phyloP scores from a whole-genome alignment of 352 stramenopile genomes.

The Phytophthora quininea region DNA sequence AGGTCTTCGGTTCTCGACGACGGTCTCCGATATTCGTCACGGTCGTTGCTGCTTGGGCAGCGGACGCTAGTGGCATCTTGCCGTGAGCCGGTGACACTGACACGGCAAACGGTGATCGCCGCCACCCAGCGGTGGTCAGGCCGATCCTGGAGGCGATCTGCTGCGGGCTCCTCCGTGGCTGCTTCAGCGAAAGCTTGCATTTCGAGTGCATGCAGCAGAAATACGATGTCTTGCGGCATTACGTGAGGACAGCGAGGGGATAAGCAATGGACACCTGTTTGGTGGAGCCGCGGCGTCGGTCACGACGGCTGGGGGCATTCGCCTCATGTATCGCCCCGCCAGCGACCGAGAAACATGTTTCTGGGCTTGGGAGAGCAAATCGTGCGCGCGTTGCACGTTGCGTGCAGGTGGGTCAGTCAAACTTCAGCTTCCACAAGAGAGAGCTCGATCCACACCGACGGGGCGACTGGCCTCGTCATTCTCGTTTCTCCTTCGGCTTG shows the following conservation, averaged over 20 bases:
- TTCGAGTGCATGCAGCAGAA: conserved; percentile 18
- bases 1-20: neutral
- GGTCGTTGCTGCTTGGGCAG: conserved; percentile 9
- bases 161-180: conserved; percentile 11
- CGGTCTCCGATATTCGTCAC: neutral
- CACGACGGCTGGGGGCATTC: conserved; percentile 12
- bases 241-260: conserved; percentile 29
- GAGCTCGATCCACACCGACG: neutral
- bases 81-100: neutral
- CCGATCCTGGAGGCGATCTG: conserved; percentile 11
- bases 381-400: conserved; percentile 25
- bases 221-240: conserved; percentile 30
- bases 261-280: conserved; percentile 27
- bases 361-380: conserved; percentile 29
- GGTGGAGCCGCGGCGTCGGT: conserved; percentile 17
- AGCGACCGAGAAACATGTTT: conserved; percentile 22
- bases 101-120: neutral
- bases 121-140: neutral
- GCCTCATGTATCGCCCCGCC: conserved; percentile 4
- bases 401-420: conserved; percentile 22
- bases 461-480: conserved; percentile 16
- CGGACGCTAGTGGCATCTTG: neutral
- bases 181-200: conserved; percentile 12
- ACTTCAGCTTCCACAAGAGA: neutral
- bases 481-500: conserved; percentile 16